These are phyloP conservation scores for Xylaria sp. DNA, from an alignment of 2,329 filamentous ascomycete genomes.

Conservation along the genomic window DNA sequence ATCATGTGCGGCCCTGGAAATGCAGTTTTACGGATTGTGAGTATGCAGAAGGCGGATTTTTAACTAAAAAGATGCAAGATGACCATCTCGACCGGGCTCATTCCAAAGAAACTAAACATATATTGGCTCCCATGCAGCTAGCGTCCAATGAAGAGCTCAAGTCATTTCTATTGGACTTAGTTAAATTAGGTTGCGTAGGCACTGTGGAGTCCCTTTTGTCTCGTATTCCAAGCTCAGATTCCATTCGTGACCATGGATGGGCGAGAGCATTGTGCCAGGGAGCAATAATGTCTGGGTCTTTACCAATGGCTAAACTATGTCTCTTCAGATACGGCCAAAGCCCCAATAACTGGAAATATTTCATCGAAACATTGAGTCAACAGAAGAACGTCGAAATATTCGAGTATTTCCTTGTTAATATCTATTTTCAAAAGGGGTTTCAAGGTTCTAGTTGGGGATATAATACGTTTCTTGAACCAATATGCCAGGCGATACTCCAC, in stretches of 20 bases:
- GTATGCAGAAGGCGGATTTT: background rate
- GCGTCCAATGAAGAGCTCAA: background rate
- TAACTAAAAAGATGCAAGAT: background rate
- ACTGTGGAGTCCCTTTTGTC: background rate
- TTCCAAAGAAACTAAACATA: background rate
- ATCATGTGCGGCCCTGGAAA: background rate
- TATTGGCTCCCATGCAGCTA: background rate
- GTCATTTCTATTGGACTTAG: background rate
- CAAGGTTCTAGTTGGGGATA: no score
- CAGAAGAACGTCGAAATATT: background rate
- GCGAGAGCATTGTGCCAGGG: background rate
- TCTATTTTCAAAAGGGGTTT: no score
- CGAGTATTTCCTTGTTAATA: background rate
- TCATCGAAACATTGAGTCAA: background rate
- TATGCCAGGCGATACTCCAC: background rate
- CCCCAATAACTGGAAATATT: no score
- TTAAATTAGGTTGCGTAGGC: background rate
- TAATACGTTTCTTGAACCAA: background rate
- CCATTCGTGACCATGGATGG: background rate
- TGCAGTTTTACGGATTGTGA: background rate
- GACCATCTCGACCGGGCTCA: conserved; percentile 1
- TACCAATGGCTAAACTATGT: background rate
- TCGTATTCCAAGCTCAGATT: background rate
- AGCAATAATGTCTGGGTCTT: background rate
- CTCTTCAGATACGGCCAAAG: background rate